Conservation (phyloP, 2,329 filamentous ascomycete genomes). For the Alternaria triticimaculans region DNA sequence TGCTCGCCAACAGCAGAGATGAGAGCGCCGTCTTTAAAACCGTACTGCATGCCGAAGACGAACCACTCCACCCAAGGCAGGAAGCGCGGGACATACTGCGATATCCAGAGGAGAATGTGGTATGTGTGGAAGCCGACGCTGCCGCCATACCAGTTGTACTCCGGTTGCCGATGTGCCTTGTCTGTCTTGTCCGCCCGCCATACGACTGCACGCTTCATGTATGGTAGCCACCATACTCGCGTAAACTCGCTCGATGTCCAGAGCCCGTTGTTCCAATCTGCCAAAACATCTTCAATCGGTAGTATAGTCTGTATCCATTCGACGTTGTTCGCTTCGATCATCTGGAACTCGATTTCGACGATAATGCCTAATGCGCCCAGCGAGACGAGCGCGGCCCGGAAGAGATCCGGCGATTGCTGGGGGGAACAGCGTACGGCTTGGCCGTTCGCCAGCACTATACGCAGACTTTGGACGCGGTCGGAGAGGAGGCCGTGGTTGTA, state of each 20-base stretch:
- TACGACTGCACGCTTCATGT: slow-evolving; percentile 83
- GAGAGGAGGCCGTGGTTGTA: slow-evolving; percentile 83
- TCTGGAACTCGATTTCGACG: slow-evolving; percentile 84
- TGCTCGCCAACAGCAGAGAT: slow-evolving; percentile 81
- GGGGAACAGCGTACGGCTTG: slow-evolving; percentile 72
- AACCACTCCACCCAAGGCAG: slow-evolving; percentile 94
- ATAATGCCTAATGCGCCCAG: slow-evolving; percentile 91
- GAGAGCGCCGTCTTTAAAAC: slow-evolving; percentile 74
- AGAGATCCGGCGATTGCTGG: slow-evolving; percentile 75
- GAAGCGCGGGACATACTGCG: slow-evolving; percentile 77
- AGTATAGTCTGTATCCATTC: slow-evolving; percentile 84
- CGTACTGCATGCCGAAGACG: slow-evolving; percentile 97
- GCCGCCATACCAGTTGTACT: slow-evolving; percentile 79
- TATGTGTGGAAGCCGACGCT: slow-evolving; percentile 86
- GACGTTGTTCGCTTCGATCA: slow-evolving; percentile 81
- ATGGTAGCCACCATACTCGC: slow-evolving; percentile 97
- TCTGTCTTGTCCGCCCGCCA: slow-evolving; percentile 86
- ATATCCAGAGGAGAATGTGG: slow-evolving; percentile 84
- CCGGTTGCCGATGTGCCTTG: slow-evolving; percentile 65
- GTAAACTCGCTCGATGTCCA: slow-evolving; percentile 91
- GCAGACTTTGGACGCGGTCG: slow-evolving; percentile 75
- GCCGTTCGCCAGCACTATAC: slow-evolving; percentile 83
- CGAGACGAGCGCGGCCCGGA: slow-evolving; percentile 85
- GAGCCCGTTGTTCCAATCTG: slow-evolving; percentile 73
- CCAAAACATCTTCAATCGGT: slow-evolving; percentile 70